Evolutionary conservation across 2,329 filamentous ascomycete genomes (phyloP).

Genomic region (Diplodia mutila): DNA sequence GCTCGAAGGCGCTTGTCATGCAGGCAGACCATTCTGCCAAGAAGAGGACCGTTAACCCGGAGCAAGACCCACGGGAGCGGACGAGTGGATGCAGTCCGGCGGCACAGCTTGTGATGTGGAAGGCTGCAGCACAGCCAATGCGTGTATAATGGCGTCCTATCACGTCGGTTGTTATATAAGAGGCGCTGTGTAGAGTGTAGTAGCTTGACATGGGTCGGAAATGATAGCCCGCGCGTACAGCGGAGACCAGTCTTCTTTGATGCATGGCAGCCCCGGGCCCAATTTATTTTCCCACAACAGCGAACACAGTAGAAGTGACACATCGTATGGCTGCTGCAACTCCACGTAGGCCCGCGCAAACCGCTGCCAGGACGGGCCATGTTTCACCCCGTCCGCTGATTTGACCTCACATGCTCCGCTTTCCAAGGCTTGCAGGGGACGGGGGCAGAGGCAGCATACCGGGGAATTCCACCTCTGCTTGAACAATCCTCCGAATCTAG

Average conservation of each 20-base stretch:
- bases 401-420: not conserved
- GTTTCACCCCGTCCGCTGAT: slow-evolving; percentile 13
- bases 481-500: slow-evolving; percentile 9
- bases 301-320: not conserved
- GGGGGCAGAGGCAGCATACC: not conserved
- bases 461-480: not conserved
- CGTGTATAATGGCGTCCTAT: slow-evolving; percentile 23
- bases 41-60: not conserved
- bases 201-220: slow-evolving; percentile 18
- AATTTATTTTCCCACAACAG: slow-evolving; percentile 11
- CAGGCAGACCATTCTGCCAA: not conserved
- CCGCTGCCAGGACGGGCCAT: not conserved
- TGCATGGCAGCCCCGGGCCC: slow-evolving; percentile 10
- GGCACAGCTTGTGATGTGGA: not conserved
- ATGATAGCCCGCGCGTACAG: slow-evolving; percentile 24
- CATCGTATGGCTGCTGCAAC: slow-evolving; percentile 9
- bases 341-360: slow-evolving; percentile 2
- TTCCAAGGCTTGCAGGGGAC: not conserved
- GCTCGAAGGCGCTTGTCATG: not conserved
- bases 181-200: slow-evolving; percentile 13
- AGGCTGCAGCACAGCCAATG: not conserved
- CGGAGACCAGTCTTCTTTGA: slow-evolving; percentile 22
- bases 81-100: not conserved
- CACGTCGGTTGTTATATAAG: not conserved
- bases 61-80: not conserved